Base-by-base conservation (phyloP, 2,329 filamentous ascomycete species). In the Aspergillus piperis region DNA sequence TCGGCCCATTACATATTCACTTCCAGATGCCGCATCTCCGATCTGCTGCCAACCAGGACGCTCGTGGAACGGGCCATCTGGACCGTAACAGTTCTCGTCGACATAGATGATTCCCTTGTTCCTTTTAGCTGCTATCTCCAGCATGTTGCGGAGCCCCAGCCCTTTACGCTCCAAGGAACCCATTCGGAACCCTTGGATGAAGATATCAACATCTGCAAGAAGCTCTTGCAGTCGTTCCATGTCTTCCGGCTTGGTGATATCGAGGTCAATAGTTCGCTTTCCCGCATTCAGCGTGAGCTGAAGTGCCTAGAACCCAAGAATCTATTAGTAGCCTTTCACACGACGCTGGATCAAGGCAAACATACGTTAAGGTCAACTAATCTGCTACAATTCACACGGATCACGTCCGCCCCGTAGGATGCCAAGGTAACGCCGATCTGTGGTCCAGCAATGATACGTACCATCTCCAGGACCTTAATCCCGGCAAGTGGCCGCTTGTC, bases 41-140 rank as follows among this genome's bases (percentile, higher is more conserved):
- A 83, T 80, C 66, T 83, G 80, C 67, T 82, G 80, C 81, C 81
- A 83, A 5, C 81, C 81, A 1, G 78, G 77, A 0, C 81, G 72
- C 52, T 74, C 70, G 1, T 70, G 68, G 70, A 78, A 82, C n/a
- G 76, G 75, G 1, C 80, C 81, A 47, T 81, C 73, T 17, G 73
- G 76, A 1, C 80, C 80, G 66, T 82, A 83, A 70, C 80, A 82
- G 69, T 81, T 82, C 69, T 83, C 81, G 3, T 73, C 73, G 0
- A 80, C 76, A 58, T 80, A 81, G 5, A 83, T 74, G 21, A 82
- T 75, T 11, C 80, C 81, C 25, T 73, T 73, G 4, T 74, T 74
- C 5, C 80, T 72, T 21, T 71, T 67, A 5, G 66, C 73, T 8
- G 71, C 80, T 65, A 79, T 73, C 54, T 68, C 73, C 7, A 78